Conservation (phyloP, 1,284 basidiomycete genomes). For the Gomphus sp. region DNA sequence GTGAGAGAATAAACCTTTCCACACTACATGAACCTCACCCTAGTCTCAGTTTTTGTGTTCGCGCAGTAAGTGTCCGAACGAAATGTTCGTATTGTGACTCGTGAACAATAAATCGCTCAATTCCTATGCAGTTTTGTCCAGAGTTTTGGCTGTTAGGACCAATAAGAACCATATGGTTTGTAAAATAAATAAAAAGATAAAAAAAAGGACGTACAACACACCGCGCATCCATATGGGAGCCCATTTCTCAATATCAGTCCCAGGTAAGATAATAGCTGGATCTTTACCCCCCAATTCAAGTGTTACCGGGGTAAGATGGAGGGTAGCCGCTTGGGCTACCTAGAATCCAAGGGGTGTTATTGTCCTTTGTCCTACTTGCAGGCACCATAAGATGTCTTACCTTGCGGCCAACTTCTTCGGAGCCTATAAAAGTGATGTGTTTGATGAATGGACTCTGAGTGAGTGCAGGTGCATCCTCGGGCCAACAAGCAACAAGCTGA, state of each 20-base stretch:
- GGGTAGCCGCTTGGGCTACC: slow-evolving; percentile 77
- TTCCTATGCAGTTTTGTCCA: slow-evolving; percentile 96
- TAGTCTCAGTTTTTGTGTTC: slow-evolving; percentile 56
- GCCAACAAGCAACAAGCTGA: slow-evolving; percentile 79
- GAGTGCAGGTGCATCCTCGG: slow-evolving; percentile 75
- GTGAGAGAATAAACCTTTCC: neutral
- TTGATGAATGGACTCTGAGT: slow-evolving; percentile 76
- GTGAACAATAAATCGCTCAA: slow-evolving; percentile 89
- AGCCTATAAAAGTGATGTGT: slow-evolving; percentile 88
- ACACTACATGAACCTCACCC: slow-evolving; percentile 25
- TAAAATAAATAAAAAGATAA: no score
- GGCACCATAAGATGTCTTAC: slow-evolving; percentile 26
- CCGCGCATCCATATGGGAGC: slow-evolving; percentile 77
- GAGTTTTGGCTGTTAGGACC: slow-evolving; percentile 67
- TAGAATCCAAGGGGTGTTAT: slow-evolving; percentile 26
- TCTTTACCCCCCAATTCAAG: slow-evolving; percentile 88
- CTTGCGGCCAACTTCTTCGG: slow-evolving; percentile 80
- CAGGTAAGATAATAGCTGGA: slow-evolving; percentile 67
- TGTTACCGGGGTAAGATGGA: slow-evolving; percentile 81
- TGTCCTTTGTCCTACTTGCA: neutral
- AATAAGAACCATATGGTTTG: slow-evolving; percentile 4
- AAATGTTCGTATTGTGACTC: slow-evolving; percentile 66
- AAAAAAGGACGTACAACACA: slow-evolving; percentile 64
- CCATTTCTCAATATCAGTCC: slow-evolving; percentile 63
- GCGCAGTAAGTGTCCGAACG: slow-evolving; percentile 51